Evolutionary conservation across 1,139 yeast genomes (phyloP).

Genomic region (Eremothecium sinecaudum): DNA sequence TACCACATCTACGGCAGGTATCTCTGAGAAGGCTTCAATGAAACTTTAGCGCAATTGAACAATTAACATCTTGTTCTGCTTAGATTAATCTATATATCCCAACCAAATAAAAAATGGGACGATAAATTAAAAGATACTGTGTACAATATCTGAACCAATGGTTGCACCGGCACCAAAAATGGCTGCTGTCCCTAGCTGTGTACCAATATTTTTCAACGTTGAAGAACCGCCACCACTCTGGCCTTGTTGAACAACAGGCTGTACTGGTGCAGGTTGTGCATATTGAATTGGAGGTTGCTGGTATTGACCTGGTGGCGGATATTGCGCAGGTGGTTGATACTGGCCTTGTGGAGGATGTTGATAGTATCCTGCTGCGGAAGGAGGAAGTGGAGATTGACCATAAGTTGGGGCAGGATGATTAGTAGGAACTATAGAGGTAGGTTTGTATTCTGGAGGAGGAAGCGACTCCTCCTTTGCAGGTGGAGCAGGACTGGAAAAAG

Average conservation of each 20-base stretch:
- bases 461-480: conserved; percentile 27
- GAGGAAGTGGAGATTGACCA: conserved; percentile 28
- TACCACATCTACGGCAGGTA: conserved; percentile 44
- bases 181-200: conserved; percentile 84
- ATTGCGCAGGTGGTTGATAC: conserved; percentile 17
- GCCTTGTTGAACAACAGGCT: conserved; percentile 13
- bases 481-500: conserved; percentile 31
- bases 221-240: conserved; percentile 20
- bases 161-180: conserved; percentile 98
- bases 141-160: conserved; percentile 77
- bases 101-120: neutral
- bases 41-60: too few species aligned
- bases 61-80: too few species aligned
- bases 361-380: conserved; percentile 22
- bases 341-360: conserved; percentile 22
- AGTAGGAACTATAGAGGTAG: conserved; percentile 16
- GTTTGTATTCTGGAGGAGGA: conserved; percentile 44
- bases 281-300: conserved; percentile 24
- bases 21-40: conserved; percentile 17
- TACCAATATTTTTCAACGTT: conserved; percentile 59
- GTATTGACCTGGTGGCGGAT: conserved; percentile 22
- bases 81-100: too few species aligned
- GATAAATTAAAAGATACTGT: conserved; percentile 56
- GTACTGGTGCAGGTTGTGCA: conserved; percentile 22
- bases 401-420: conserved; percentile 9